Conservation (phyloP, 2,329 filamentous ascomycete genomes). For the Ilyonectria mors-panacis region DNA sequence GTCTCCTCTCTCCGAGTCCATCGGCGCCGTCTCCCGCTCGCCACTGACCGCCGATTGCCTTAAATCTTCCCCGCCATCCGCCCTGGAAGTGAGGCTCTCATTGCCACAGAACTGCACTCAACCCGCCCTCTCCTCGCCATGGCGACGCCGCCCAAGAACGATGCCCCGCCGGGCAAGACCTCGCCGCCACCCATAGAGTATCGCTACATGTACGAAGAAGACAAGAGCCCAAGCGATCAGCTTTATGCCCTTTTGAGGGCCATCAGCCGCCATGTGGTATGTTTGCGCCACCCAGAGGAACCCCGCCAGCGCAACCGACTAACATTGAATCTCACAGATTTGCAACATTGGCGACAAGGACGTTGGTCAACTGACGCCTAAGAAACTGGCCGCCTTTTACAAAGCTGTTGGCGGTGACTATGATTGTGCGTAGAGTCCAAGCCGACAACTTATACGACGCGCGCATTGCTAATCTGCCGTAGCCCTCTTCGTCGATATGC, state of each 20-base stretch:
- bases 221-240: constrained; percentile 77
- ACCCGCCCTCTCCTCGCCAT: constrained; percentile 34
- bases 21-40: not conserved
- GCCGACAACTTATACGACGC: constrained; percentile 8
- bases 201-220: constrained; percentile 76
- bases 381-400: constrained; percentile 84
- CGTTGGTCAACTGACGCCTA: constrained; percentile 70
- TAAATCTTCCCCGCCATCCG: constrained; percentile 38
- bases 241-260: constrained; percentile 78
- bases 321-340: constrained; percentile 58
- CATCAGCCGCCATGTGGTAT: constrained; percentile 79
- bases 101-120: constrained; percentile 13
- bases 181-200: constrained; percentile 60
- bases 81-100: constrained; percentile 41
- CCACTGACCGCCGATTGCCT: constrained; percentile 44
- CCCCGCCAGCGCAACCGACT: constrained; percentile 25
- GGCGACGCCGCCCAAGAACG: constrained; percentile 45
- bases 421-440: constrained; percentile 67
- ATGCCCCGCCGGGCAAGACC: constrained; percentile 40
- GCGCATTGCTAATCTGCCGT: constrained; percentile 30
- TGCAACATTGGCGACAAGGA: constrained; percentile 71
- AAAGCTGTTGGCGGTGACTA: constrained; percentile 81
- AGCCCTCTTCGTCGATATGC: constrained; percentile 84
- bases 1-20: constrained; percentile 7
- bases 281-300: constrained; percentile 47